These are phyloP conservation scores for Schoenoplectus triqueter DNA, from an alignment of 202 grass and related monocot genomes.

Conservation along the genomic window DNA sequence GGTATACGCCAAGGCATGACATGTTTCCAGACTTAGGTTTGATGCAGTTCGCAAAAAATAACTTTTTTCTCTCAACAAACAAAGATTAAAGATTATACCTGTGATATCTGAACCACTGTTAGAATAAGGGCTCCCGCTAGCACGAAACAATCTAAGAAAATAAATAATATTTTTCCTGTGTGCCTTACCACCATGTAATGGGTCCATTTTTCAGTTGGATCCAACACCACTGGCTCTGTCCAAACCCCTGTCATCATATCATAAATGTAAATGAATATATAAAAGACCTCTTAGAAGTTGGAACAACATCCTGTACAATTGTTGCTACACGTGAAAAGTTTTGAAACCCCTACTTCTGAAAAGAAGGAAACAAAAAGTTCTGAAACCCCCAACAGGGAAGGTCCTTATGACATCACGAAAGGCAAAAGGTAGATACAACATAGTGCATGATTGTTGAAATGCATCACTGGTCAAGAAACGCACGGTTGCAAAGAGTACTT, in stretches of 20 bases:
- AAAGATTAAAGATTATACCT: slow-evolving; percentile 46
- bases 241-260: slow-evolving; percentile 67
- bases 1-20: background rate
- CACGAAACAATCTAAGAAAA: slow-evolving; percentile 71
- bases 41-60: background rate
- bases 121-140: slow-evolving; percentile 72
- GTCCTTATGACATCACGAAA: background rate
- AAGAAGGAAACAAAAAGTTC: background rate
- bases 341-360: no score
- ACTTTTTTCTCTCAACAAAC: background rate
- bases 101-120: slow-evolving; percentile 61
- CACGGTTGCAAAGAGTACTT: slow-evolving; percentile 36
- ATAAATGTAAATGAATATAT: slow-evolving; percentile 1
- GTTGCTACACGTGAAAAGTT: background rate
- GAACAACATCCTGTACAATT: background rate
- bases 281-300: background rate
- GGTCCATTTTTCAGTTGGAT: slow-evolving; percentile 73
- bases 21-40: background rate
- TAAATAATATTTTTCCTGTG: slow-evolving; percentile 73
- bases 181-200: slow-evolving; percentile 76
- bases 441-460: slow-evolving; percentile 20
- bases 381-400: no score
- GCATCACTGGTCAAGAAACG: background rate
- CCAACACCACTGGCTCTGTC: slow-evolving; percentile 60
- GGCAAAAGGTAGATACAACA: background rate